These are phyloP conservation scores for Kockiozyma suomiensis DNA, from an alignment of 805 yeast species.

Conservation along the genomic window DNA sequence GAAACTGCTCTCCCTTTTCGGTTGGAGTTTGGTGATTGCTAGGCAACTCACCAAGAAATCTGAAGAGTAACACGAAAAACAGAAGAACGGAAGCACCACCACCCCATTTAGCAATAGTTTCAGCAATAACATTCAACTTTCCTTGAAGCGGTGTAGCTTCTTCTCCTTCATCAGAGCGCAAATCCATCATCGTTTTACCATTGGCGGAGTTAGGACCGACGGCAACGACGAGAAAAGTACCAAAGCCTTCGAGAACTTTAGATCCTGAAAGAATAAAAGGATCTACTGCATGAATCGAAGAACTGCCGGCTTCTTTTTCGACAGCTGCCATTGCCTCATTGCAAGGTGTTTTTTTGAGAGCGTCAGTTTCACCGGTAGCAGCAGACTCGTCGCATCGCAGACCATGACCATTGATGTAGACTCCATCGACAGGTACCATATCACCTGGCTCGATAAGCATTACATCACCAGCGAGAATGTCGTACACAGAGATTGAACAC, in stretches of 20 bases:
- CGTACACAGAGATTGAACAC: slow-evolving; percentile 66
- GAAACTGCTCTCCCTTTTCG: slow-evolving; percentile 78
- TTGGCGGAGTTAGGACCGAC: slow-evolving; percentile 88
- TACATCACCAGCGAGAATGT: slow-evolving; percentile 84
- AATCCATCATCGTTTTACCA: slow-evolving; percentile 86
- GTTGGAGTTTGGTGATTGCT: slow-evolving; percentile 56
- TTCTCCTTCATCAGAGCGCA: slow-evolving; percentile 71
- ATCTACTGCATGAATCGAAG: slow-evolving; percentile 56
- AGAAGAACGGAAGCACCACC: slow-evolving; percentile 80
- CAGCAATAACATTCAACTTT: slow-evolving; percentile 79
- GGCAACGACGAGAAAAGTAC: slow-evolving; percentile 82
- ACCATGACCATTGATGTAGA: slow-evolving; percentile 65
- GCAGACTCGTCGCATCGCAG: slow-evolving; percentile 91
- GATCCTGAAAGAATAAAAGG: slow-evolving; percentile 91
- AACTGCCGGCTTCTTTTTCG: slow-evolving; percentile 40
- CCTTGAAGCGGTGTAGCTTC: slow-evolving; percentile 89
- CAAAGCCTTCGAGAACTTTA: slow-evolving; percentile 82
- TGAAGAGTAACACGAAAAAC: slow-evolving; percentile 74
- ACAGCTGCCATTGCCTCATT: slow-evolving; percentile 44
- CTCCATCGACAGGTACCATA: slow-evolving; percentile 84
- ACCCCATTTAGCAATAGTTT: slow-evolving; percentile 94
- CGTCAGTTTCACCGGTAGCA: slow-evolving; percentile 90
- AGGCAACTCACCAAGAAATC: slow-evolving; percentile 67
- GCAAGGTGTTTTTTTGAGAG: slow-evolving; percentile 70
- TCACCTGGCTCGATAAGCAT: slow-evolving; percentile 89